Evolutionary conservation across 208 protist genomes (phyloP), one percentile per base, ranked within the genome.

Genomic region (Acanthamoeba castellanii): DNA sequence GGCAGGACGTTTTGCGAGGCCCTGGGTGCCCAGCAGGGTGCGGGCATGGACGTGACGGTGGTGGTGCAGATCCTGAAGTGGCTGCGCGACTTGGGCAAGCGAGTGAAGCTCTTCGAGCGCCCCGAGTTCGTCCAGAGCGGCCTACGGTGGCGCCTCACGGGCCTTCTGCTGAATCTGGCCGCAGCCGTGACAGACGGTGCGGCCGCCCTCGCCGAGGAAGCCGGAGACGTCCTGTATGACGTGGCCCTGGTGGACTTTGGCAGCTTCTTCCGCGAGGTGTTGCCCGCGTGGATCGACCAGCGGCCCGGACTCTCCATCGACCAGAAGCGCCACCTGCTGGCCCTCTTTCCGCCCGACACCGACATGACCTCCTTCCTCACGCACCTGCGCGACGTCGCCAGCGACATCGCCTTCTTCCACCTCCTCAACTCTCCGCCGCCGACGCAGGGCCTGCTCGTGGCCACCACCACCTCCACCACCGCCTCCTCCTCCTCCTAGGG

Each of bases 261-360:
- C n/a, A 50, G 72, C 30, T 81, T 81, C 72, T 81, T 81, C 30
- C 72, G n/a, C 11, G 72, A 81, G 72, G 18, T 81, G 72, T n/a
- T 81, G 20, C 72, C 72, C 8, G 27, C n/a, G 5, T 81, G 72
- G 72, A 81, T 81, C n/a, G 72, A 81, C 11, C n/a, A 81, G 34
- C 72, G 72, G 8, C 72, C n/a, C 8, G 72, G n/a, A 3, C 72
- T 81, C 34, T 81, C 72, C 37, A 9, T 81, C 18, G 72, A 81
- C 13, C 72, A 81, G 30, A 81, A 81, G 72, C 72, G 72, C 34
- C 72, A 81, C 72, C 34, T 81, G 34, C 72, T 81, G 3, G 27
- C 72, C 37, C 72, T 81, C 34, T 81, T 81, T n/a, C 72, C 72
- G 27, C 34, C 72, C 72, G 72, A 81, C 72, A 81, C 72, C 72